phyloP scores from a whole-genome alignment of 1,139 yeast species.

The Entelexis sorbosivorans region DNA sequence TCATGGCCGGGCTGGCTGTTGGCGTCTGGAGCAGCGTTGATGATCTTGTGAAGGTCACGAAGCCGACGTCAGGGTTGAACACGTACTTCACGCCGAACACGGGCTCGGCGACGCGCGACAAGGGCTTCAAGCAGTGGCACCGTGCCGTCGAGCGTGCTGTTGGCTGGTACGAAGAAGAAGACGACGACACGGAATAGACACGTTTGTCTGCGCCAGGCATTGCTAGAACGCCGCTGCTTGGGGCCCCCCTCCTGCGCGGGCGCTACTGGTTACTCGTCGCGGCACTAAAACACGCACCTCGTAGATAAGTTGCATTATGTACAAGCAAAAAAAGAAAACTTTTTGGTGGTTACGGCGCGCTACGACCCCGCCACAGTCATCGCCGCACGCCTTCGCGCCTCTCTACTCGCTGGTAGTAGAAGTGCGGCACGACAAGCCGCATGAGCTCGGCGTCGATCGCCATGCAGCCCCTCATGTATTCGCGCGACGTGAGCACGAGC shows the following conservation, averaged over 20 bases:
- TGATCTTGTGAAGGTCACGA: constrained; percentile 40
- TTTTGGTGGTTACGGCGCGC: too few relatives aligned
- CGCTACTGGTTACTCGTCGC: too few relatives aligned
- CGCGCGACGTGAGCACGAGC: constrained; percentile 73
- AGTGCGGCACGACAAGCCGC: background rate
- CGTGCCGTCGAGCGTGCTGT: constrained; percentile 64
- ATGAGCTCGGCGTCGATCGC: constrained; percentile 44
- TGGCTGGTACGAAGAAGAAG: constrained; percentile 45
- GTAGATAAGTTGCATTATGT: background rate
- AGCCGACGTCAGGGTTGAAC: constrained; percentile 30
- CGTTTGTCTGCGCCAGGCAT: too few relatives aligned
- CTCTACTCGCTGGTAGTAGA: background rate
- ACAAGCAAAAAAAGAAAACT: background rate
- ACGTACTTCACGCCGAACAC: constrained; percentile 46
- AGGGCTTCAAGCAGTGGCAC: constrained; percentile 68
- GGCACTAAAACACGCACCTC: background rate
- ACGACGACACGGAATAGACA: background rate
- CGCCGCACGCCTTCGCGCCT: background rate
- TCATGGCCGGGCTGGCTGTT: constrained; percentile 82
- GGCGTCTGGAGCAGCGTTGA: constrained; percentile 66
- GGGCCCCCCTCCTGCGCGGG: too few relatives aligned
- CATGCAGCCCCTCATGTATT: constrained; percentile 80
- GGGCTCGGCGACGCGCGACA: constrained; percentile 50
- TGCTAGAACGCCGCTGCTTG: too few relatives aligned
- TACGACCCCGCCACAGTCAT: too few relatives aligned